phyloP scores from a whole-genome alignment of 345 rosid genomes.

The Dipteronia sinensis region DNA sequence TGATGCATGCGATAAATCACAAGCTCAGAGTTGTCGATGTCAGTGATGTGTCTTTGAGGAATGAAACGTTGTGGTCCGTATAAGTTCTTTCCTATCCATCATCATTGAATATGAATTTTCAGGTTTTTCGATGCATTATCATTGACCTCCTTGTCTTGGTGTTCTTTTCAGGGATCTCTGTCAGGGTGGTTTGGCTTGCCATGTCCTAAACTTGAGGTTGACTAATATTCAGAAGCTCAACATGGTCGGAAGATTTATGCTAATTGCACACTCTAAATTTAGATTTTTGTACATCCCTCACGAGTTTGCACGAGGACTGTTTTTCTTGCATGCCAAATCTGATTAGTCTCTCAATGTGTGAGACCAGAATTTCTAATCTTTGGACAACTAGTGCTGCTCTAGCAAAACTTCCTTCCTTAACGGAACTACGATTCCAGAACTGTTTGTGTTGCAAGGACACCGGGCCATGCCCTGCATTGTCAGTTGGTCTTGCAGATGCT shows the following conservation, averaged over 20 bases:
- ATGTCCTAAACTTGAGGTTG: constrained; percentile 37
- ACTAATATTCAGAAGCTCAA: constrained; percentile 36
- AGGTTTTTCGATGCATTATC: neutral
- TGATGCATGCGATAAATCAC: constrained; percentile 36
- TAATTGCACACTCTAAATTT: constrained; percentile 44
- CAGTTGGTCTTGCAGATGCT: constrained; percentile 22
- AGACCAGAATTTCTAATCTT: constrained; percentile 54
- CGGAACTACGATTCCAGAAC: constrained; percentile 53
- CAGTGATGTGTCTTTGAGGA: constrained; percentile 27
- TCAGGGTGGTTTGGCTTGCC: constrained; percentile 41
- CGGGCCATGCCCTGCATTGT: constrained; percentile 41
- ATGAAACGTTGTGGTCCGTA: constrained; percentile 42
- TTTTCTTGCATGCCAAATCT: constrained; percentile 61
- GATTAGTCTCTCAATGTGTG: constrained; percentile 54
- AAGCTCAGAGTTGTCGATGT: constrained; percentile 48
- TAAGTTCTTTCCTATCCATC: neutral
- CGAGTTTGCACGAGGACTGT: constrained; percentile 52
- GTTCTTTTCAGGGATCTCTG: constrained; percentile 39
- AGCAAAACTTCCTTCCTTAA: constrained; percentile 47
- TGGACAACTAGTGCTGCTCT: constrained; percentile 52
- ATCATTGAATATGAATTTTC: neutral
- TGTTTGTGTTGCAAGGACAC: constrained; percentile 55
- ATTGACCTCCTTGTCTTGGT: constrained; percentile 9
- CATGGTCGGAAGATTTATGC: constrained; percentile 48
- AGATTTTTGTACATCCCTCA: constrained; percentile 53